Evolutionary conservation across 1,284 basidiomycete genomes (phyloP).

Genomic region (Takashimella tepidaria): DNA sequence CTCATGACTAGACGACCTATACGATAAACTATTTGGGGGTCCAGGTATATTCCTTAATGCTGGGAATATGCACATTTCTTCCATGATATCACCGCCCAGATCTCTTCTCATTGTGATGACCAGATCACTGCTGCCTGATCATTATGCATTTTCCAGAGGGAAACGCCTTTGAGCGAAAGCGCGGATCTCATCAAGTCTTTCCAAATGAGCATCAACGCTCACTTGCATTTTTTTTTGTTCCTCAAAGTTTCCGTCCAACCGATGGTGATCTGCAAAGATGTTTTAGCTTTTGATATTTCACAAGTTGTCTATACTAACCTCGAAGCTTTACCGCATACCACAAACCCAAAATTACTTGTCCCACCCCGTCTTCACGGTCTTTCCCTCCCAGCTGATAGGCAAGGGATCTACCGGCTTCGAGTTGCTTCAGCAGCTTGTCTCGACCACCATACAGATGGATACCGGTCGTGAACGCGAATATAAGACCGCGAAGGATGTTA

Average conservation of each 20-base stretch:
- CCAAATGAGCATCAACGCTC: slow-evolving; percentile 11
- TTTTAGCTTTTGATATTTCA: not conserved
- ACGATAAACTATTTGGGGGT: not conserved
- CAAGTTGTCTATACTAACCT: slow-evolving; percentile 20
- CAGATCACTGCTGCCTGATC: no score
- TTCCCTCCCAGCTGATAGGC: slow-evolving; percentile 31
- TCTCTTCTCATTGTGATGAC: no score
- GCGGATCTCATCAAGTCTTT: slow-evolving; percentile 15
- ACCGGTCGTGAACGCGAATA: slow-evolving; percentile 42
- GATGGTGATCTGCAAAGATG: slow-evolving; percentile 19
- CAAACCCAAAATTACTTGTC: slow-evolving; percentile 31
- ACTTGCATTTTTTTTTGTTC: slow-evolving; percentile 11
- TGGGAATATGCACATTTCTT: slow-evolving; percentile 2
- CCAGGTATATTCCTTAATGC: not conserved
- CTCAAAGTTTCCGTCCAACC: slow-evolving; percentile 14
- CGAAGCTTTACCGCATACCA: slow-evolving; percentile 37
- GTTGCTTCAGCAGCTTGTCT: slow-evolving; percentile 28
- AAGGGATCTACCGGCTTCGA: slow-evolving; percentile 33
- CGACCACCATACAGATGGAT: slow-evolving; percentile 31
- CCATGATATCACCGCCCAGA: slow-evolving; percentile 1
- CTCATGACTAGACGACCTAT: slow-evolving; percentile 1
- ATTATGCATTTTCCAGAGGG: not conserved
- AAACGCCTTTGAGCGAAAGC: slow-evolving; percentile 6
- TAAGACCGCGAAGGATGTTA: slow-evolving; percentile 30
- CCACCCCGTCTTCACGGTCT: slow-evolving; percentile 33